Evolutionary conservation across 1,139 yeast species (phyloP).

Genomic region (Zhuliangozyma blackwelliae): DNA sequence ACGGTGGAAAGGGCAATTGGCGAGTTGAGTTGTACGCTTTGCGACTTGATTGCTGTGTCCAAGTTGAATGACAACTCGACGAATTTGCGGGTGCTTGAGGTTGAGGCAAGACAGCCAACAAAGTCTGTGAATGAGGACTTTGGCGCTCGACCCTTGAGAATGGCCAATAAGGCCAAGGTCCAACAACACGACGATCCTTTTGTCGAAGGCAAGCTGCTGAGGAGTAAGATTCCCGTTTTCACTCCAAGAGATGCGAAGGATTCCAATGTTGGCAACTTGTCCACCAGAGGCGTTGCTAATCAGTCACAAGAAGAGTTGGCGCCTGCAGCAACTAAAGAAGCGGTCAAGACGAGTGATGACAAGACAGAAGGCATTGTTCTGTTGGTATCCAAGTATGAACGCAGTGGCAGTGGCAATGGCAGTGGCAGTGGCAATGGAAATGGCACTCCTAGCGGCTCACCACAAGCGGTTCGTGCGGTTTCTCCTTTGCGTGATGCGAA

Average conservation of each 20-base stretch:
- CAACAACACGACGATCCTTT: constrained; percentile 3
- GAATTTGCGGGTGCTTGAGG: constrained; percentile 10
- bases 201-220: background rate
- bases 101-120: constrained; percentile 7
- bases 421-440: too few relatives aligned
- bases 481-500: too few relatives aligned
- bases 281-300: too few relatives aligned
- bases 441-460: too few relatives aligned
- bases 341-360: background rate
- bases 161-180: constrained; percentile 42
- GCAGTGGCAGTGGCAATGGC: constrained; percentile 1
- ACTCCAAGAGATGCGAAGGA: background rate
- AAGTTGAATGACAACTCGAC: constrained; percentile 37
- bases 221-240: background rate
- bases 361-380: constrained; percentile 1
- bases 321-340: background rate
- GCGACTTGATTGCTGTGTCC: constrained; percentile 60
- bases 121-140: constrained; percentile 16
- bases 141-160: constrained; percentile 56
- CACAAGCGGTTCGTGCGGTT: too few relatives aligned
- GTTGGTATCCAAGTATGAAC: constrained; percentile 14
- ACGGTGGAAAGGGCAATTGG: constrained; percentile 75
- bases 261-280: background rate
- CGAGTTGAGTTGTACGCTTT: constrained; percentile 68
- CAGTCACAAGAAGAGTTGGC: background rate